phyloP scores from a whole-genome alignment of 805 yeast genomes.

The Brettanomyces naardenensis region DNA sequence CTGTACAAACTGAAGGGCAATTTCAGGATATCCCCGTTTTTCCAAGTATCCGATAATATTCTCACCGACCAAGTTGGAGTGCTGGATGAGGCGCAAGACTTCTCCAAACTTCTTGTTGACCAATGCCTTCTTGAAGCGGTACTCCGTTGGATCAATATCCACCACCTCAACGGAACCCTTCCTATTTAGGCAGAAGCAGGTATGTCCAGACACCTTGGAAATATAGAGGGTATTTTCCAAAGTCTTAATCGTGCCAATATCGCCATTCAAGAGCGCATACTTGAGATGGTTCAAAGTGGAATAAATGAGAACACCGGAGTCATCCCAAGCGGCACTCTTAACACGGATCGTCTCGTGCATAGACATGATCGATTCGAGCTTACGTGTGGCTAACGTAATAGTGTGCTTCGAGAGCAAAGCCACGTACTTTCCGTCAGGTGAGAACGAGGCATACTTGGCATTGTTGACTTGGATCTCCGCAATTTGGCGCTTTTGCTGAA shows the following conservation, averaged over 20 bases:
- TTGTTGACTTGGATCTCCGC: constrained; percentile 63
- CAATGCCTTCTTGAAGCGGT: constrained; percentile 88
- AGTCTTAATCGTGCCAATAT: constrained; percentile 89
- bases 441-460: constrained; percentile 87
- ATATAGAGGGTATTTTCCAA: constrained; percentile 83
- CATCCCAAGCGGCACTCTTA: constrained; percentile 98
- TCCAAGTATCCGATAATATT: constrained; percentile 92
- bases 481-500: constrained; percentile 80
- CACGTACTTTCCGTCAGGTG: constrained; percentile 75
- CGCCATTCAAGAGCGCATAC: constrained; percentile 89
- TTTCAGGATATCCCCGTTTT: constrained; percentile 93
- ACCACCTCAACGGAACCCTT: constrained; percentile 75
- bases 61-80: constrained; percentile 92
- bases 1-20: constrained; percentile 93
- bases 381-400: constrained; percentile 77
- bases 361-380: constrained; percentile 68
- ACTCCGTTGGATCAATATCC: constrained; percentile 91
- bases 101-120: constrained; percentile 86
- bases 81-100: constrained; percentile 80
- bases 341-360: constrained; percentile 95
- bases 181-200: constrained; percentile 77
- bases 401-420: constrained; percentile 91
- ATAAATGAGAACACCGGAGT: constrained; percentile 81
- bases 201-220: constrained; percentile 58
- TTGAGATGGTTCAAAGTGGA: constrained; percentile 94